phyloP scores from a whole-genome alignment of 1,139 yeast genomes.

The Protomyces arabidopsidicola region DNA sequence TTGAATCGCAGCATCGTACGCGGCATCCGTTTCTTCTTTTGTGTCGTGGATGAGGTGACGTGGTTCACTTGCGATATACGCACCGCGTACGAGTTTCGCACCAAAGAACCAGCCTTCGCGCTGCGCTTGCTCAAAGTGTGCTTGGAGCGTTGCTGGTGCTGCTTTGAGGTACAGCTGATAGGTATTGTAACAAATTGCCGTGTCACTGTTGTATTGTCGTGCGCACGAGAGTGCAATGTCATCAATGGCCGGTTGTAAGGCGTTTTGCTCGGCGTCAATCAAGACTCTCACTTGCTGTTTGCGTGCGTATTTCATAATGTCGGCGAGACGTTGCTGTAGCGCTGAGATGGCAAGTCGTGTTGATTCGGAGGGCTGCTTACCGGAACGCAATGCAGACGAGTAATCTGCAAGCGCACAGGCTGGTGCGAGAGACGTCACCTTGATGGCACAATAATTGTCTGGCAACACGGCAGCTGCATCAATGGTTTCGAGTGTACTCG shows the following conservation, averaged over 20 bases:
- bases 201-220: constrained; percentile 60
- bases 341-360: constrained; percentile 45
- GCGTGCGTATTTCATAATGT: constrained; percentile 46
- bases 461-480: constrained; percentile 41
- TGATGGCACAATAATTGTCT: constrained; percentile 73
- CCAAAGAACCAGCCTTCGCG: constrained; percentile 66
- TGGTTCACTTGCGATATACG: constrained; percentile 86
- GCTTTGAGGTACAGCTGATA: constrained; percentile 86
- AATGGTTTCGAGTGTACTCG: constrained; percentile 60
- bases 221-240: constrained; percentile 81
- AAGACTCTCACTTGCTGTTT: constrained; percentile 72
- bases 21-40: constrained; percentile 69
- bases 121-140: constrained; percentile 63
- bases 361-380: background rate
- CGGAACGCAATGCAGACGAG: background rate
- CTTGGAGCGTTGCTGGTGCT: constrained; percentile 56
- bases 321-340: constrained; percentile 44
- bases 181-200: constrained; percentile 75
- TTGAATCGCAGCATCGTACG: constrained; percentile 68
- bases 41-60: constrained; percentile 72
- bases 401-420: constrained; percentile 56
- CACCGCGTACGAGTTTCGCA: constrained; percentile 93
- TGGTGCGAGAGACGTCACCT: constrained; percentile 85
- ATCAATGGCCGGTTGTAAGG: constrained; percentile 85
- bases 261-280: constrained; percentile 87